Evolutionary conservation across 768 basidiomycete species (phyloP), one percentile per base, ranked within the genome.

Genomic region (Mycena belliarum): DNA sequence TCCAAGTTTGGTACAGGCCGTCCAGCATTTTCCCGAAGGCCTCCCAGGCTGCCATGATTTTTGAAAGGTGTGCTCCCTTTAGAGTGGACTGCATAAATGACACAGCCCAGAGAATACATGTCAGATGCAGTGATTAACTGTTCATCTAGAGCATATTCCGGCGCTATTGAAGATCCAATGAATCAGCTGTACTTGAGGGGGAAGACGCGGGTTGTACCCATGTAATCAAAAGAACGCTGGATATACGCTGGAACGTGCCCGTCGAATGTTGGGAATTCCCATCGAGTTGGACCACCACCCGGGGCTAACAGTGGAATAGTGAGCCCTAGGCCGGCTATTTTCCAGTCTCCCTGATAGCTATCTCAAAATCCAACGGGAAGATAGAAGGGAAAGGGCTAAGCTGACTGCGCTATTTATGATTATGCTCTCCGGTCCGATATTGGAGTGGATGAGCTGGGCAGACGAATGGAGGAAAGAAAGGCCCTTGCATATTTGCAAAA

Each of bases 81-180:
- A 68, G 86, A 88, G 69, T 98, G 95, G 12, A 96, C 93, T 4
- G 93, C 88, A 70, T 93, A 93, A 29, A 98, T 83, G 32, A 98
- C 72, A 65, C 90, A 95, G 20, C 96, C 97, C 21, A 99, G 82
- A 2, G 93, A 86, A 67, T 91, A 95, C 83, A 98, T 89, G 68
- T 99, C 96, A 10, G 93, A 95, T 0, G 92, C 84, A 0, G 95
- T 90, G 33, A 87, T 79, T 3, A 98, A 79, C 15, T 86, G 81
- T 68, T 97, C 95, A 69, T 98, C 95, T 58, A 98, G 74, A 1
- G 88, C 91, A 73, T 96, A 98, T 73, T 98, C 97, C 0, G 96
- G 95, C 1, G 94, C 95, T 95, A 63, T 21, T 57, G 37, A 11
- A 41, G 10, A 50, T 55, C n/a, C 43, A 45, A 11, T 25, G 20